phyloP scores from a whole-genome alignment of 129 eudicot genomes.

The Helianthus tuberosus region DNA sequence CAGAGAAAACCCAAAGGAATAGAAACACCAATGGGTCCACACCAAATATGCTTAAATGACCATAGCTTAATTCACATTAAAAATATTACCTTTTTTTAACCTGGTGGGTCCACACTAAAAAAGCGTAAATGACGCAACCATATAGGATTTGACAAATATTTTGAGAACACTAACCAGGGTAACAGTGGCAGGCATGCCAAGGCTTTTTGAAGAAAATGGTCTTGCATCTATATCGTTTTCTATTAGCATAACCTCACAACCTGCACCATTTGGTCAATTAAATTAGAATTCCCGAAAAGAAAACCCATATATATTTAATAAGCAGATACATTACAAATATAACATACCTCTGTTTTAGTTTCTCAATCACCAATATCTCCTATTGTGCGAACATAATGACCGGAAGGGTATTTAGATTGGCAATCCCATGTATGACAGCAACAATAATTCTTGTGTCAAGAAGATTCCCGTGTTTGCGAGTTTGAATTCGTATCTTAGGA shows the following conservation, averaged over 20 bases:
- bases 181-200: slow-evolving; percentile 92
- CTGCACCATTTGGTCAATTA: slow-evolving; percentile 47
- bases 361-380: slow-evolving; percentile 95
- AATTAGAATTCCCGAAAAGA: neutral
- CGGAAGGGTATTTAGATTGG: too few species aligned
- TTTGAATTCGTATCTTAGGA: too few species aligned
- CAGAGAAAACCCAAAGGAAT: neutral
- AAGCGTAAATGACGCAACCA: slow-evolving; percentile 82
- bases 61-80: neutral
- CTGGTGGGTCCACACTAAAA: slow-evolving; percentile 99
- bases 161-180: slow-evolving; percentile 93
- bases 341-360: slow-evolving; percentile 88
- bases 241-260: slow-evolving; percentile 60
- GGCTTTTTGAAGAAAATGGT: slow-evolving; percentile 87
- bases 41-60: neutral
- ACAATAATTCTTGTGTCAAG: too few species aligned
- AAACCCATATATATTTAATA: neutral
- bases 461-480: too few species aligned
- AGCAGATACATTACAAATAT: neutral
- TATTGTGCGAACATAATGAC: slow-evolving; percentile 86
- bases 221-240: slow-evolving; percentile 94
- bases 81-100: slow-evolving; percentile 25
- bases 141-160: slow-evolving; percentile 77
- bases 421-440: too few species aligned
- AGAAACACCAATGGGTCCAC: neutral